Evolutionary conservation across 2,329 filamentous ascomycete genomes (phyloP).

Genomic region (Graphilbum fragrans): DNA sequence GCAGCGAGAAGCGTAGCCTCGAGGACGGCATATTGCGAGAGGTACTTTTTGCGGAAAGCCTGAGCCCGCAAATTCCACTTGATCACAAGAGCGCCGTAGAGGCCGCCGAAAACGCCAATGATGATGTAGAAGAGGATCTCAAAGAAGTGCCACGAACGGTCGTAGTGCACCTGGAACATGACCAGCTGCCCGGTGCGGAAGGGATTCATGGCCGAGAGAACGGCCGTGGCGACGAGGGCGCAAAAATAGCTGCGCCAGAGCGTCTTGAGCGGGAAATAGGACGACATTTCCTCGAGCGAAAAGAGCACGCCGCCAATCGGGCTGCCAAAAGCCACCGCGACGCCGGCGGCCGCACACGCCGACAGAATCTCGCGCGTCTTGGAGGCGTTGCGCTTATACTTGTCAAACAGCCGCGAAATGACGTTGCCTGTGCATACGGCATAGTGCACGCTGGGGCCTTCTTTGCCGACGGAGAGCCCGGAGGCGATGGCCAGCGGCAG

Average conservation of each 20-base stretch:
- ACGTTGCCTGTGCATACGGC: conserved; percentile 96
- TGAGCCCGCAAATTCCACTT: conserved; percentile 92
- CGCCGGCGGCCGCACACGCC: conserved; percentile 86
- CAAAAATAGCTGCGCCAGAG: conserved; percentile 98
- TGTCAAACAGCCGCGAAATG: conserved; percentile 82
- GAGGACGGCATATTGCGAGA: conserved; percentile 69
- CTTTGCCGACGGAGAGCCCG: conserved; percentile 88
- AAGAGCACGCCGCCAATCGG: conserved; percentile 95
- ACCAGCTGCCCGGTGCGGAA: conserved; percentile 94
- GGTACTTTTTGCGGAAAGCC: conserved; percentile 86
- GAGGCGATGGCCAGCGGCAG: conserved; percentile 88
- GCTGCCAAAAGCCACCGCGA: conserved; percentile 93
- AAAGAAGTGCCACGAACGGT: conserved; percentile 96
- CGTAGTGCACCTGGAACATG: conserved; percentile 97
- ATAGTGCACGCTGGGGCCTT: conserved; percentile 97
- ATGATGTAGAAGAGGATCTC: conserved; percentile 87
- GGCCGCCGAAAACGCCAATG: conserved; percentile 71
- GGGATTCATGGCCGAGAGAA: conserved; percentile 90
- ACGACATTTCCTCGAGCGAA: conserved; percentile 95
- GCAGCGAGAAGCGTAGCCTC: conserved; percentile 78
- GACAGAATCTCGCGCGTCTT: conserved; percentile 94
- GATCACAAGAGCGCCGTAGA: conserved; percentile 94
- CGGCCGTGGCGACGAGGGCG: conserved; percentile 84
- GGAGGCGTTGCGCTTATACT: conserved; percentile 82
- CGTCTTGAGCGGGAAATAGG: conserved; percentile 90